Percentiles rank a stretch among this genome's conserved stretches.
Conservation (phyloP, 2,329 filamentous ascomycete genomes). For the Phaeophleospora eucalypticola region DNA sequence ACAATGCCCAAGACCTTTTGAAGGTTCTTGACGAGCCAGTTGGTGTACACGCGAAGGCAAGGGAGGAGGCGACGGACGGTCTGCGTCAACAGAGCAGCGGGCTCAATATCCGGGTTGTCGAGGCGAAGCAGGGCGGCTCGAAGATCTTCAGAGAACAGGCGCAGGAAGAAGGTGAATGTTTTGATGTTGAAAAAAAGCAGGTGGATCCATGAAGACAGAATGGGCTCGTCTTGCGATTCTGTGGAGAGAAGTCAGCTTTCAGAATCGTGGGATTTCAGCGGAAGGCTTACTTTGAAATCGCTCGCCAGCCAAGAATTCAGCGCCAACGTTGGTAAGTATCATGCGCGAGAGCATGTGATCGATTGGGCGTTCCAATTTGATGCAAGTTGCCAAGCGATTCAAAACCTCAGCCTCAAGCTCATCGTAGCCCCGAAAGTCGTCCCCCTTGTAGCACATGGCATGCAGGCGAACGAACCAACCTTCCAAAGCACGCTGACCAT, state of each 20-base stretch:
- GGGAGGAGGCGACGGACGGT: constrained; percentile 53
- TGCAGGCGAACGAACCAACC: constrained; percentile 85
- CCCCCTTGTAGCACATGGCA: constrained; percentile 75
- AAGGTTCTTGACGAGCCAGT: constrained; percentile 59
- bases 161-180: constrained; percentile 68
- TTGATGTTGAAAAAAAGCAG: constrained; percentile 74
- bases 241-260: background rate
- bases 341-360: constrained; percentile 70
- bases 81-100: constrained; percentile 20
- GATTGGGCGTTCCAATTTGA: constrained; percentile 61
- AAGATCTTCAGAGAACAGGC: constrained; percentile 66
- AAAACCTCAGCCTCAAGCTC: constrained; percentile 85
- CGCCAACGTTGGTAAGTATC: constrained; percentile 78
- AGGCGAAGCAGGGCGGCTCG: constrained; percentile 42
- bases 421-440: constrained; percentile 67
- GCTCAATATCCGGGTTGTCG: constrained; percentile 46
- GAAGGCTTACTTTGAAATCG: constrained; percentile 53
- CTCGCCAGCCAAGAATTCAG: constrained; percentile 66
- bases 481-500: constrained; percentile 61
- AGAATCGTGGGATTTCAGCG: background rate
- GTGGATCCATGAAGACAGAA: constrained; percentile 50
- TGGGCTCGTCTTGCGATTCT: constrained; percentile 24
- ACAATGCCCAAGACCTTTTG: constrained; percentile 54
- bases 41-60: constrained; percentile 62
- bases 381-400: constrained; percentile 66